Evolutionary conservation across 2,329 filamentous ascomycete species (phyloP), one percentile per base, ranked within the genome.

Genomic region (Trichoderma breve): DNA sequence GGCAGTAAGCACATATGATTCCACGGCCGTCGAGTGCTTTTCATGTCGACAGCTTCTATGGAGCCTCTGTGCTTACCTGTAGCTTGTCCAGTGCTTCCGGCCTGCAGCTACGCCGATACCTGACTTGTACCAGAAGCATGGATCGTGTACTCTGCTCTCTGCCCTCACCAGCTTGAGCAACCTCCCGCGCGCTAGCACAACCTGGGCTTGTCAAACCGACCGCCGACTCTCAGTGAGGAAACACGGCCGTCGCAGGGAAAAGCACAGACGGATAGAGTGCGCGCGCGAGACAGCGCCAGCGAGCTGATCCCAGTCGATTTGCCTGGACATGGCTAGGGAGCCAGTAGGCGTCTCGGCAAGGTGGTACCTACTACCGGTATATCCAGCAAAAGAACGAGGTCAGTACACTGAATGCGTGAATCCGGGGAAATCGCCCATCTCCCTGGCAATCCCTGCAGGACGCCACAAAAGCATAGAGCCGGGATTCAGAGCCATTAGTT

Each of bases 121-220:
- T 18, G 36, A 8, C 39, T n/a, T 24, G 36, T n/a, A 24, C 26
- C 21, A 34, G 18, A 39, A 15, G 32, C 58, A 63, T 36, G 34
- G 34, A 36, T 63, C 24, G 15, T 26, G 30, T 55, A 24, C 51
- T 51, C 26, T 39, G 6, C 34, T 39, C 66, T 57, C 6, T 34
- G 9, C 28, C n/a, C 47, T 71, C 57, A 69, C 51, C 66, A 70
- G 71, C 47, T 70, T 12, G 5, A 55, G 66, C 71, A 70, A 26
- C 66, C 66, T 65, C 71, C 60, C 66, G 51, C 51, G 26, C 71
- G 71, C 71, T 65, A 65, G 32, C 30, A 53, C 21, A 28, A 57
- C 53, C 55, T 61, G 32, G 57, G 26, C 9, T 57, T 72, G 64
- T 47, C 57, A 57, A 51, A 64, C 66, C 58, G 34, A 62, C 34